Base-by-base conservation (phyloP, 2,329 filamentous ascomycete species). In the Exophiala lecanii-corni region DNA sequence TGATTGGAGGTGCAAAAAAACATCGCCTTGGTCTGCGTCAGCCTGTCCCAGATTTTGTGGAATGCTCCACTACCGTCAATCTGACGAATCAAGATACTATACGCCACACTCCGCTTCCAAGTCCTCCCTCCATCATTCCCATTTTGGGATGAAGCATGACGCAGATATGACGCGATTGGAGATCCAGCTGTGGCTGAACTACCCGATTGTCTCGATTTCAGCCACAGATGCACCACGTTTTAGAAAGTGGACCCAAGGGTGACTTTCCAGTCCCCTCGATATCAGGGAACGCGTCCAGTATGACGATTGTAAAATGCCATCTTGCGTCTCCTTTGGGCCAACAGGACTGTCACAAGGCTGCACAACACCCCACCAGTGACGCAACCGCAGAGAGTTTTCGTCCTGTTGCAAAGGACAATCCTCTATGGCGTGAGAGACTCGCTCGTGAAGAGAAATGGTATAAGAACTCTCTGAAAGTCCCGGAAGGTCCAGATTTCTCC, bases 101-200 rank as follows among this genome's bases (percentile, higher is more conserved):
- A 31, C 36, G 44, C 44, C 39, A 47, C 44, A 43, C 9, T 20
- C 23, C 20, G 39, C 9, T 32, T 39, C 38, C 39, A 30, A 15
- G 13, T 25, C 23, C 23, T 26, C 23, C 23, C 23, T 26, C 7
- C 23, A 26, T 26, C 23, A 6, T 26, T 26, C 23, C 23, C 12
- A 26, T 7, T 26, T 12, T 12, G 23, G 6, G 23, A 7, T 7
- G 7, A 26, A 10, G n/a, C 7, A 45, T 49, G 46, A 49, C 46
- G 46, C 39, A 31, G 12, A 25, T n/a, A 42, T 49, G 46, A 49
- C 46, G 39, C 42, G 21, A 42, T 35, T 16, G 35, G 30, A 36
- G 21, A 30, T 12, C 23, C 9, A 4, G 4, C 6, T 42, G 46
- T 49, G 46, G 46, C 45, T 45, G 39, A n/a, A 16, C 6, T 13